Base-by-base conservation (phyloP, 352 stramenopile species). In the Globisporangium heterothallicum region DNA sequence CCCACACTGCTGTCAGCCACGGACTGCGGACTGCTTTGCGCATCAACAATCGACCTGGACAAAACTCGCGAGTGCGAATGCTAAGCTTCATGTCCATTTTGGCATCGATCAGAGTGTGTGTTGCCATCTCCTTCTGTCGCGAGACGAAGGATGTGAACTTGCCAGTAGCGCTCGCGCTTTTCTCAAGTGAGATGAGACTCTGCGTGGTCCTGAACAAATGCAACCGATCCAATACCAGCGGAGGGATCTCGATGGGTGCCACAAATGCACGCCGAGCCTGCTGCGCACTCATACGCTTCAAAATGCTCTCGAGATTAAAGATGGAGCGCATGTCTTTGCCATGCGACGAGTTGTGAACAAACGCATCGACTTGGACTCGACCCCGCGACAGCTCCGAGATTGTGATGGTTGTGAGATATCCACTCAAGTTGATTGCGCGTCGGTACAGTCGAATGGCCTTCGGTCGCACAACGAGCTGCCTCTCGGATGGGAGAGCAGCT, bases 351-450 rank as follows among this genome's bases (percentile, higher is more conserved):
- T 57, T 53, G 49, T 88, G 78, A 1, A 88, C 50, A 16, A 78
- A 72, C 13, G 66, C 66, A 25, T 91, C 72, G 4, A 91, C 62
- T 49, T 88, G 72, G 13, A 88, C 56, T 18, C 75, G 72, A 12
- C 78, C 70, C 0, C 78, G 75, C 16, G 71, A 74, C 16, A 88
- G 51, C 44, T 91, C 78, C 6, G 70, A 68, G 2, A 91, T 76
- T 8, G 80, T 88, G 22, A 88, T 18, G 0, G 70, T 89, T 14
- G 58, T 64, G 21, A 73, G 50, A 7, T 70, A 69, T 6, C 80
- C 80, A 34, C 59, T 60, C 4, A 88, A 43, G 1, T 66, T 58
- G 4, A 89, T 38, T 3, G 68, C 62, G 3, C 70, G 77, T 18
- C 76, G 74, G 51, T 78, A 85, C 1, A 91, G 52, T 0, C 72